Percentiles rank a stretch among this genome's conserved stretches.
phyloP scores from a whole-genome alignment of 352 stramenopile species.

The Bremia lactucae region DNA sequence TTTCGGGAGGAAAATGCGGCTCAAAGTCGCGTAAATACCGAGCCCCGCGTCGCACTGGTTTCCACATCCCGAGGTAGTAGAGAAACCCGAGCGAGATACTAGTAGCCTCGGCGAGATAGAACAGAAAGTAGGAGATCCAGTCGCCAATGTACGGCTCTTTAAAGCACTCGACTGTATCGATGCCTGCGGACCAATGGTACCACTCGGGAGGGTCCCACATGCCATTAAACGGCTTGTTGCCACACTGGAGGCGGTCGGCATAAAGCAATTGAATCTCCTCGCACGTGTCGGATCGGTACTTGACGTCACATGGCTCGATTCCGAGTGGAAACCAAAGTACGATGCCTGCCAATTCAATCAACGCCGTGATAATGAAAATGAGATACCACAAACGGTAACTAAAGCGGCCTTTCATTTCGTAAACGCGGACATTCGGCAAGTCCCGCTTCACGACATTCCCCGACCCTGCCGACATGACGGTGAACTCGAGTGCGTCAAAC shows the following conservation, averaged over 20 bases:
- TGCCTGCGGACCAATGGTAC: slow-evolving; percentile 53
- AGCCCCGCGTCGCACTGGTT: slow-evolving; percentile 55
- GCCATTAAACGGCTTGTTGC: slow-evolving; percentile 56
- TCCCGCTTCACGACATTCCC: slow-evolving; percentile 73
- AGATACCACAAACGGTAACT: slow-evolving; percentile 69
- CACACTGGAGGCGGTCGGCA: slow-evolving; percentile 35
- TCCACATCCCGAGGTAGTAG: slow-evolving; percentile 78
- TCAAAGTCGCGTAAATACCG: slow-evolving; percentile 63
- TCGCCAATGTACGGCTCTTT: slow-evolving; percentile 42
- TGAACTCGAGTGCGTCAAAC: slow-evolving; percentile 71
- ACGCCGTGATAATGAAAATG: slow-evolving; percentile 53
- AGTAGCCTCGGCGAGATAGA: slow-evolving; percentile 65
- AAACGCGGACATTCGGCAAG: slow-evolving; percentile 65
- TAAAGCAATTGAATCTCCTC: slow-evolving; percentile 43
- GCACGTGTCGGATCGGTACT: slow-evolving; percentile 40
- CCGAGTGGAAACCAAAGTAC: slow-evolving; percentile 25
- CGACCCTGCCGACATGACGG: slow-evolving; percentile 55
- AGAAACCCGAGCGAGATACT: slow-evolving; percentile 55
- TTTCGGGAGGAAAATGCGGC: slow-evolving; percentile 47
- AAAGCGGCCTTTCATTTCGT: slow-evolving; percentile 63
- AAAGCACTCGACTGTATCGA: slow-evolving; percentile 52
- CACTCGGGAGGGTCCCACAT: slow-evolving; percentile 55
- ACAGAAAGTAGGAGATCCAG: slow-evolving; percentile 66
- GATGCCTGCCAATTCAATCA: slow-evolving; percentile 46
- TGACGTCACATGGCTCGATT: slow-evolving; percentile 57